phyloP scores from a whole-genome alignment of 495 filamentous ascomycete genomes.

The Mycothermus thermophilus region DNA sequence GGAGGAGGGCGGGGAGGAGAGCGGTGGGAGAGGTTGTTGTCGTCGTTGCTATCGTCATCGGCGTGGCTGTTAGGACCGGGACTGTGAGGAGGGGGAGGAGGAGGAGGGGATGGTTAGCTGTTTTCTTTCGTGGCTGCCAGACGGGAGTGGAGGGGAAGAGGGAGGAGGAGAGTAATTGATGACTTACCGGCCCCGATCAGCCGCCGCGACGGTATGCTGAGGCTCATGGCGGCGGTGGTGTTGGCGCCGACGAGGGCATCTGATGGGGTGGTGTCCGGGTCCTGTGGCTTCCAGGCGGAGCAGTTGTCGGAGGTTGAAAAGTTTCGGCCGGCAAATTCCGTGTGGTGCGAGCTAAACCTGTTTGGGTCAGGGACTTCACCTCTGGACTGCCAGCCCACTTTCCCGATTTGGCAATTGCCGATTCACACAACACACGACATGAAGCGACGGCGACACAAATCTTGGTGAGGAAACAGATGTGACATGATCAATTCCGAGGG shows the following conservation, averaged over 20 bases:
- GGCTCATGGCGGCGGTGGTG: slow-evolving; percentile 26
- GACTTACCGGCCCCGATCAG: slow-evolving; percentile 25
- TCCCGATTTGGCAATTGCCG: too few species aligned
- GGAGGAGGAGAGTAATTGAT: slow-evolving; percentile 3
- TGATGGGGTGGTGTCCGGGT: not conserved
- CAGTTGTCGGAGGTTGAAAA: slow-evolving; percentile 12
- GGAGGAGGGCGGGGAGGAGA: slow-evolving; percentile 14
- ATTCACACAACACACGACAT: too few species aligned
- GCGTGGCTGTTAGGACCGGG: slow-evolving; percentile 6
- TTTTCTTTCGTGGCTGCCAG: too few species aligned
- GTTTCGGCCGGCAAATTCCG: slow-evolving; percentile 18
- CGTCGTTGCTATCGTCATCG: slow-evolving; percentile 2
- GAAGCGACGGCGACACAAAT: too few species aligned
- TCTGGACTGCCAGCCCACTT: too few species aligned
- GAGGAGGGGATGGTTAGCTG: not conserved
- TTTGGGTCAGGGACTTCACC: too few species aligned
- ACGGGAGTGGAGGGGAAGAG: slow-evolving; percentile 1
- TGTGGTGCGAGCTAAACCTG: slow-evolving; percentile 5
- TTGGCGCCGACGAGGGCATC: slow-evolving; percentile 10
- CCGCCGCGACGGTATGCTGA: slow-evolving; percentile 31
- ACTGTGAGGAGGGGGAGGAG: slow-evolving; percentile 1
- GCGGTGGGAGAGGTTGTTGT: too few species aligned
- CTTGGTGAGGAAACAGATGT: too few species aligned
- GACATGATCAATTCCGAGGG: too few species aligned
- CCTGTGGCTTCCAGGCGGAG: not conserved